Percentiles rank a stretch among this genome's conserved stretches.
Evolutionary conservation across 192 early-diverging fungal species (phyloP).

Genomic region (Coemansia aciculifera): DNA sequence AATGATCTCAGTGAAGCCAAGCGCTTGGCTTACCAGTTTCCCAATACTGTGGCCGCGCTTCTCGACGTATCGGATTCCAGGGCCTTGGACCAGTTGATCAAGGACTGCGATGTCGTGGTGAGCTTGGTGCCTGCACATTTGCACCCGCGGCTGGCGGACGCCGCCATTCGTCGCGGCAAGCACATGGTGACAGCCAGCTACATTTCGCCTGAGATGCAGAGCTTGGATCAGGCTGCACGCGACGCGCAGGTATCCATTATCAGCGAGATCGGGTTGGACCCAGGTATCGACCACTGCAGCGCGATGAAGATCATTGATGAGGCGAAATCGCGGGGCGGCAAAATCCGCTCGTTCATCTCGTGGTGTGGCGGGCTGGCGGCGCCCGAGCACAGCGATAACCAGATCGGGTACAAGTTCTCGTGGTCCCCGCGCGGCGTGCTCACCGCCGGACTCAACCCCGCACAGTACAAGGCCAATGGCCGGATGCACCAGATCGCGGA

Average conservation of each 20-base stretch:
- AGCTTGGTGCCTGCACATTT: conserved; percentile 88
- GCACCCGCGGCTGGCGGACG: conserved; percentile 55
- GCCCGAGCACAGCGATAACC: conserved; percentile 88
- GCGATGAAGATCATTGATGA: conserved; percentile 95
- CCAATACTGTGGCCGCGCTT: conserved; percentile 61
- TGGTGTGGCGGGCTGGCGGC: conserved; percentile 96
- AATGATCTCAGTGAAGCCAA: conserved; percentile 73
- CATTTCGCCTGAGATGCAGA: conserved; percentile 88
- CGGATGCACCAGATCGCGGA: conserved; percentile 66
- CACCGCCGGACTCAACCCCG: conserved; percentile 83
- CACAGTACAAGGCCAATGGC: conserved; percentile 75
- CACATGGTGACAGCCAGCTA: conserved; percentile 97
- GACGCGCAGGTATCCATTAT: conserved; percentile 83
- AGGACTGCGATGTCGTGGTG: conserved; percentile 83
- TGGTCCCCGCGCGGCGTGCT: conserved; percentile 93
- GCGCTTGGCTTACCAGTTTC: conserved; percentile 60
- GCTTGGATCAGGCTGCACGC: conserved; percentile 71
- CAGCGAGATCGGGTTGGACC: conserved; percentile 98
- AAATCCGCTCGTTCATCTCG: conserved; percentile 80
- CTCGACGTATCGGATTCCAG: conserved; percentile 73
- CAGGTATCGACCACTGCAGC: conserved; percentile 96
- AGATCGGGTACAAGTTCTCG: conserved; percentile 93
- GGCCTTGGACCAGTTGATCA: conserved; percentile 63
- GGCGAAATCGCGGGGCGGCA: conserved; percentile 71
- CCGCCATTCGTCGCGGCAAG: conserved; percentile 79